These are phyloP conservation scores for Penicillium paradoxum DNA, from an alignment of 495 filamentous ascomycete species.

Conservation along the genomic window DNA sequence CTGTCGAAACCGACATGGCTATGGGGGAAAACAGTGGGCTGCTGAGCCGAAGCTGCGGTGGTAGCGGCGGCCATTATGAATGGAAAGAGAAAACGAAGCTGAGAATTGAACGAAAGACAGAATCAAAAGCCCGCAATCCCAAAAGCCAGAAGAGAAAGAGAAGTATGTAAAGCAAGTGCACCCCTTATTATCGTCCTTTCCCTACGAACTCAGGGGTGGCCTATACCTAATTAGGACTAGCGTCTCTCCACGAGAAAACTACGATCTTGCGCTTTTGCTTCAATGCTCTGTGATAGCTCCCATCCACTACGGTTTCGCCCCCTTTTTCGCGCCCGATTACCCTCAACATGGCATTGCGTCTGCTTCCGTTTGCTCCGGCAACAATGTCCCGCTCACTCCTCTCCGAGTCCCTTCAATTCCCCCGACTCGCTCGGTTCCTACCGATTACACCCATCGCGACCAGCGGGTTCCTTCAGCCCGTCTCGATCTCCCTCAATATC, in stretches of 20 bases:
- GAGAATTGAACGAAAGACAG: conserved; percentile 18
- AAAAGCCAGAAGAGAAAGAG: conserved; percentile 13
- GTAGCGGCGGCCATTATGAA: conserved; percentile 51
- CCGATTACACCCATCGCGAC: conserved; percentile 8
- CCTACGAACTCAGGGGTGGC: conserved; percentile 35
- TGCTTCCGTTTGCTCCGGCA: conserved; percentile 14
- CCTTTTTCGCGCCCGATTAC: not conserved
- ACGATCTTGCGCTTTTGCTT: conserved; percentile 10
- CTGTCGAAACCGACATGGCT: conserved; percentile 99
- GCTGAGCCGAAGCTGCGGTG: conserved; percentile 41
- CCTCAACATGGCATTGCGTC: conserved; percentile 18
- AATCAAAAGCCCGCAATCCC: conserved; percentile 12
- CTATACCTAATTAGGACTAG: conserved; percentile 36
- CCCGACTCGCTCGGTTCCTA: conserved; percentile 12
- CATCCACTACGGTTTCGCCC: not conserved
- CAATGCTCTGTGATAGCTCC: conserved; percentile 7
- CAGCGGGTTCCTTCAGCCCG: conserved; percentile 17
- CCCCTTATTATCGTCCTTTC: conserved; percentile 39
- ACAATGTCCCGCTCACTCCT: conserved; percentile 3
- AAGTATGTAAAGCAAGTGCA: conserved; percentile 6
- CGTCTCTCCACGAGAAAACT: conserved; percentile 24
- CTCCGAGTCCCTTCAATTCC: conserved; percentile 7
- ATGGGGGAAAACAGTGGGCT: conserved; percentile 73
- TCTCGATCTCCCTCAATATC: conserved; percentile 38
- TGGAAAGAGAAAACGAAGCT: conserved; percentile 1